phyloP scores from a whole-genome alignment of 2,329 filamentous ascomycete species.

The Pseudogymnoascus pannorum region DNA sequence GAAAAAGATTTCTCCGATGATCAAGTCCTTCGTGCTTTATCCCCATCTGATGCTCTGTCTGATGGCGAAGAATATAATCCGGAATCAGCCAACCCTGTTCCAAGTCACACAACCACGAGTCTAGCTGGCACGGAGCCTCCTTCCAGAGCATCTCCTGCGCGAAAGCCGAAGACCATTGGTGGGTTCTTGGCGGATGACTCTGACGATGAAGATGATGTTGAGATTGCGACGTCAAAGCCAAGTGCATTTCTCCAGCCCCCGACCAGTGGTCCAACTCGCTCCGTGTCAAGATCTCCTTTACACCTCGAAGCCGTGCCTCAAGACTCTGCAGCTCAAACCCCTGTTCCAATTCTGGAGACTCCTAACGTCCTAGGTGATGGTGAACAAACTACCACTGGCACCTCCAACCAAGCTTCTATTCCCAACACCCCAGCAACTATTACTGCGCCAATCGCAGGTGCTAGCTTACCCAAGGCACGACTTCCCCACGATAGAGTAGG shows the following conservation, averaged over 20 bases:
- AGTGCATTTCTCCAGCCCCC: conserved; percentile 22
- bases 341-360: conserved; percentile 12
- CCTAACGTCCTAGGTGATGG: conserved; percentile 10
- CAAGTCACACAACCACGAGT: conserved; percentile 22
- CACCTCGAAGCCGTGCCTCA: conserved; percentile 4
- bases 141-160: conserved; percentile 24
- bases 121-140: conserved; percentile 27
- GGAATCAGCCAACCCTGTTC: conserved; percentile 19
- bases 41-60: conserved; percentile 27
- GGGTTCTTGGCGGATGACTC: conserved; percentile 31
- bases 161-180: conserved; percentile 25
- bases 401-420: conserved; percentile 16
- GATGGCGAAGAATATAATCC: conserved; percentile 28
- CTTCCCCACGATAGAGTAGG: conserved; percentile 30
- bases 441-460: background rate
- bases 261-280: conserved; percentile 23
- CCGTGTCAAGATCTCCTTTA: conserved; percentile 7
- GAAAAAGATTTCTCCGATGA: conserved; percentile 28
- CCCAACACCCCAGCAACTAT: background rate
- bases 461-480: conserved; percentile 26
- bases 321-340: conserved; percentile 1
- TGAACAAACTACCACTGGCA: conserved; percentile 3
- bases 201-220: conserved; percentile 28
- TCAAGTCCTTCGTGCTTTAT: conserved; percentile 31
- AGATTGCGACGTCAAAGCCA: conserved; percentile 14